Percentiles rank a stretch among this genome's conserved stretches.
Evolutionary conservation across 2,329 filamentous ascomycete species (phyloP).

Genomic region (Aspergillus novofumigatus): DNA sequence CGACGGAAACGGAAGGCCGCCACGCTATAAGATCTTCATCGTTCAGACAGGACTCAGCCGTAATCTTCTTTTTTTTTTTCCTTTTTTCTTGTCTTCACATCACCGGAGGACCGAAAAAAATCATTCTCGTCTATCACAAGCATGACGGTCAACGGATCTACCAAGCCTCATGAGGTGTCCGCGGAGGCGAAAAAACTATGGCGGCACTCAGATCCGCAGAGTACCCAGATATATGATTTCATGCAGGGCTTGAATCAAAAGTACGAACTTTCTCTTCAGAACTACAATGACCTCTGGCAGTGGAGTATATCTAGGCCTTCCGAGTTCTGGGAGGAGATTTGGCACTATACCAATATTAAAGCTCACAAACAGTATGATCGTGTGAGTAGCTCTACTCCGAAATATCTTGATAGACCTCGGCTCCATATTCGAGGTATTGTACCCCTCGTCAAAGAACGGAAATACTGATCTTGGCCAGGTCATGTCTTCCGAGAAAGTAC

Average conservation of each 20-base stretch:
- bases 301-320: constrained; percentile 79
- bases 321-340: constrained; percentile 79
- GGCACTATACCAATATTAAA: constrained; percentile 74
- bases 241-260: constrained; percentile 65
- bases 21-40: not conserved
- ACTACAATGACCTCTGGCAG: constrained; percentile 71
- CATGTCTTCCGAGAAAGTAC: constrained; percentile 60
- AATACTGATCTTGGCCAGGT: constrained; percentile 48
- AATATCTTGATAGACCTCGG: not conserved
- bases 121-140: not conserved
- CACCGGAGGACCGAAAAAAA: not conserved
- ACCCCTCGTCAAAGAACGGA: not conserved
- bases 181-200: constrained; percentile 54
- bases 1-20: not conserved
- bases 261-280: constrained; percentile 57
- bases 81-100: not conserved
- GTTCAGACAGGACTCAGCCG: not conserved
- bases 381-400: constrained; percentile 22
- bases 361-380: constrained; percentile 56
- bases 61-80: not conserved
- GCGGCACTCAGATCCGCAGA: constrained; percentile 63
- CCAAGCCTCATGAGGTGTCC: not conserved
- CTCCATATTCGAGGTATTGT: too few species aligned
- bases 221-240: constrained; percentile 70
- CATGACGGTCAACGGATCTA: constrained; percentile 10